Percentiles rank a stretch among this genome's conserved stretches.
Conservation (phyloP, 768 basidiomycete genomes). For the Auriscalpium vulgare region DNA sequence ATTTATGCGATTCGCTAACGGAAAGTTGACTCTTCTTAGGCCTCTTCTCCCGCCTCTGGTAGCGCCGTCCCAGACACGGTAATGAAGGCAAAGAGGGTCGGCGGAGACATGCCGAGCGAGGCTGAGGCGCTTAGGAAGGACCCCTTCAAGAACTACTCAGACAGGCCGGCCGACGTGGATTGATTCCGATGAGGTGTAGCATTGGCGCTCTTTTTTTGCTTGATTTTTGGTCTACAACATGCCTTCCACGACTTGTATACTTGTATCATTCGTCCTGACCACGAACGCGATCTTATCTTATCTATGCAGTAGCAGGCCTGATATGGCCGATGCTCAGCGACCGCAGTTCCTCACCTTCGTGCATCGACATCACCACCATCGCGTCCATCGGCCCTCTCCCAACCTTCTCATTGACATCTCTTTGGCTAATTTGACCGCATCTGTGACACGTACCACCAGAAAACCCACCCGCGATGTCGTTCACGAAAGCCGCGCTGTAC, state of each 20-base stretch:
- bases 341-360: background rate
- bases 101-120: constrained; percentile 43
- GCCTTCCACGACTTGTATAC: too few species aligned
- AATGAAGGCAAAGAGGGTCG: constrained; percentile 52
- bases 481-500: constrained; percentile 42
- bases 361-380: background rate
- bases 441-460: background rate
- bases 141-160: constrained; percentile 69
- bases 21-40: constrained; percentile 19
- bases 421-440: constrained; percentile 1
- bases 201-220: too few species aligned
- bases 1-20: constrained; percentile 7
- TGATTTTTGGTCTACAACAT: too few species aligned
- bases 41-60: constrained; percentile 22
- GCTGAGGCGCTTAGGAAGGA: constrained; percentile 74
- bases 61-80: constrained; percentile 42
- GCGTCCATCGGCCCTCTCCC: background rate
- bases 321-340: background rate
- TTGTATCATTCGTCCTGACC: background rate
- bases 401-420: background rate
- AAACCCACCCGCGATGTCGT: constrained; percentile 33
- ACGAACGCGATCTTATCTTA: background rate
- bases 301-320: background rate
- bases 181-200: background rate
- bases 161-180: constrained; percentile 9